Evolutionary conservation across 495 filamentous ascomycete genomes (phyloP), one percentile per base, ranked within the genome.

Genomic region (Penicillium ochrochloron): DNA sequence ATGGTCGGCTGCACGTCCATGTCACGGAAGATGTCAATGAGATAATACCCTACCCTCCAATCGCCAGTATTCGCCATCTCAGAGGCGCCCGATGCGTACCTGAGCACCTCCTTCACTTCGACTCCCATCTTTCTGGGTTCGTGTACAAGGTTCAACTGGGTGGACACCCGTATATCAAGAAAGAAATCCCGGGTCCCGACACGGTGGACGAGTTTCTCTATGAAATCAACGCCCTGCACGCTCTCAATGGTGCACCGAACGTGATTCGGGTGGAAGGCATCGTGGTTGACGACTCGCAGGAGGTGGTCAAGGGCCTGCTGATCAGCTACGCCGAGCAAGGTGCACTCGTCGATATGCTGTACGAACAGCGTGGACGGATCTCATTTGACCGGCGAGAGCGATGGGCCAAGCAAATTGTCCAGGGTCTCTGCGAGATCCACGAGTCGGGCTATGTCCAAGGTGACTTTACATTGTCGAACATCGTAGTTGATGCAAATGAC

Each of bases 11-110:
- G 54, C 95, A 99, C 77, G 93, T 99, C 23, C 95, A 98, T 74
- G 95, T 99, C 52, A 96, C 94, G n/a, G 95, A 98, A 74, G 95
- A 99, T 75, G 85, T 93, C 53, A 95, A 97, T 72, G 95, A 99
- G 75, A 97, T 93, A 55, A 95, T 98, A 59, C 86, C 86, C 5
- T 98, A 96, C 70, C 95, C 95, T 3, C 86, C 90, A 0, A 76
- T 90, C 35, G 86, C 85, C 57, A 85, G 90, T 65, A 84, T 97
- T 62, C 82, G 88, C 23, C 94, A 97, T 76, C 80, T 98, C 57
- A 70, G 78, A 17, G 92, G 90, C 31, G 73, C 72, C 66, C 83
- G 78, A 17, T 82, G 84, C 33, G 84, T 93, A 67, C 84, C 78
- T 25, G 94, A 97, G 73, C 84, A 84, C 50, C 85, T 90, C 17